phyloP scores from a whole-genome alignment of 2,329 filamentous ascomycete species.

The Xylariaceae sp. region DNA sequence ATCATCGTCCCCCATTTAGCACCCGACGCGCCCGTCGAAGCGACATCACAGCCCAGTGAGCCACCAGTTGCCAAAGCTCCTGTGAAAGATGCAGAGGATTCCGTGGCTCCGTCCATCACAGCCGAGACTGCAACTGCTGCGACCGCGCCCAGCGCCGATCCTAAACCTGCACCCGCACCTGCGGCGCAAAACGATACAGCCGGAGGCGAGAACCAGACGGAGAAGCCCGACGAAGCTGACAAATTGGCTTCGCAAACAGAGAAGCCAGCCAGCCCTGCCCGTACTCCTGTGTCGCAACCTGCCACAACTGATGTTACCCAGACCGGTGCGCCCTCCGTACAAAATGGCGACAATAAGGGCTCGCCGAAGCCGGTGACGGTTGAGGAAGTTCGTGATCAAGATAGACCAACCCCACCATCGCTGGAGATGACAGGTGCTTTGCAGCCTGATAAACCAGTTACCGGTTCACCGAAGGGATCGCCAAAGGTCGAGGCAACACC shows the following conservation, averaged over 20 bases:
- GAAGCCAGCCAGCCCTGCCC: conserved; percentile 25
- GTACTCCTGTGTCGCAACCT: conserved; percentile 9
- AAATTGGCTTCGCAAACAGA: conserved; percentile 26
- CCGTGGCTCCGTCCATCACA: conserved; percentile 22
- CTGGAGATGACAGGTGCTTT: conserved; percentile 19
- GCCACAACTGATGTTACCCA: conserved; percentile 14
- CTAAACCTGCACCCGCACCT: conserved; percentile 10
- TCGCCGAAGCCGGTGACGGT: conserved; percentile 34
- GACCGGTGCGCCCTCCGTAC: conserved; percentile 16
- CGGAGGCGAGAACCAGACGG: conserved; percentile 23
- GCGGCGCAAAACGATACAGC: conserved; percentile 18
- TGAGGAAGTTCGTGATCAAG: conserved; percentile 35
- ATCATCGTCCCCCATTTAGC: conserved; percentile 14
- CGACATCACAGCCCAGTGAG: conserved; percentile 24
- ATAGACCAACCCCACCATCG: conserved; percentile 22
- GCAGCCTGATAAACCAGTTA: conserved; percentile 25
- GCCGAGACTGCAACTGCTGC: conserved; percentile 13
- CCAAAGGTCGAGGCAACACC: conserved; percentile 18
- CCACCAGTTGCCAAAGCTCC: conserved; percentile 29
- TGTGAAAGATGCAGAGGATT: conserved; percentile 23
- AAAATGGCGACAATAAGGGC: conserved; percentile 27
- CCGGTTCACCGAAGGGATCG: conserved; percentile 23
- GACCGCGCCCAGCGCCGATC: conserved; percentile 9
- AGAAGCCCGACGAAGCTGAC: conserved; percentile 25
- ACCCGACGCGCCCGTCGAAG: conserved; percentile 26